Percentiles rank a stretch among this genome's conserved stretches.
Evolutionary conservation across 202 grass and related monocot species (phyloP).

Genomic region (Digitaria exilis): DNA sequence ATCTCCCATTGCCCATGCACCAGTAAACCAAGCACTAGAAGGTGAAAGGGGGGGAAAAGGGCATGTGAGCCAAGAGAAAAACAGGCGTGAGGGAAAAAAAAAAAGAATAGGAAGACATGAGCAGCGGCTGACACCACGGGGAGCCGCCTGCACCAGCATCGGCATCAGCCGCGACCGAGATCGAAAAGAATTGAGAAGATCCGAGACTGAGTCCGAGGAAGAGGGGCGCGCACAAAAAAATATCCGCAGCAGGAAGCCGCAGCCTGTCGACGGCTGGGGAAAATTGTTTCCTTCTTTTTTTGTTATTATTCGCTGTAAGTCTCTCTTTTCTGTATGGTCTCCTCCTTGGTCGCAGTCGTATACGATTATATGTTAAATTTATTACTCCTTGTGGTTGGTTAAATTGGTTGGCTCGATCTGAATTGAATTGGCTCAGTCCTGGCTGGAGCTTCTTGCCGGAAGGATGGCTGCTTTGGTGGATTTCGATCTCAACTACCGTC

Average conservation of each 20-base stretch:
- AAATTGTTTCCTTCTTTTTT: neutral
- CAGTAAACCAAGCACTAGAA: conserved; percentile 22
- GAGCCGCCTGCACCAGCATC: conserved; percentile 25
- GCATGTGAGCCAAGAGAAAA: conserved; percentile 21
- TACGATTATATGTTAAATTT: neutral
- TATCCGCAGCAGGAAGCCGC: conserved; percentile 16
- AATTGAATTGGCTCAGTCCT: neutral
- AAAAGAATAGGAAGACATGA: neutral
- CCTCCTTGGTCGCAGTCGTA: neutral
- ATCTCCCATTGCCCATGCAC: neutral
- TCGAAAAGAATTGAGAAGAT: conserved; percentile 27
- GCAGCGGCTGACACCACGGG: conserved; percentile 17
- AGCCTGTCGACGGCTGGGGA: conserved; percentile 9
- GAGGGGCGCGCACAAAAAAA: neutral
- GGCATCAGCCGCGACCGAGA: conserved; percentile 7
- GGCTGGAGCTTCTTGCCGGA: neutral
- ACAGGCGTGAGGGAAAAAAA: neutral
- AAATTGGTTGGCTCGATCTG: conserved; percentile 1
- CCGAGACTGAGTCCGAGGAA: conserved; percentile 24
- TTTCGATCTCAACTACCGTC: conserved; percentile 46
- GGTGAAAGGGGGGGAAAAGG: neutral
- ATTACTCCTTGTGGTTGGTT: neutral
- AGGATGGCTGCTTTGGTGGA: conserved; percentile 36
- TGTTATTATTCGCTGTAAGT: neutral
- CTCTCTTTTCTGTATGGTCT: neutral